A percentile compares a stretch with the other conserved stretches of the same genome.
These are phyloP conservation scores for Ophiocordyceps robertsii DNA, from an alignment of 2,329 filamentous ascomycete species.

Conservation along the genomic window DNA sequence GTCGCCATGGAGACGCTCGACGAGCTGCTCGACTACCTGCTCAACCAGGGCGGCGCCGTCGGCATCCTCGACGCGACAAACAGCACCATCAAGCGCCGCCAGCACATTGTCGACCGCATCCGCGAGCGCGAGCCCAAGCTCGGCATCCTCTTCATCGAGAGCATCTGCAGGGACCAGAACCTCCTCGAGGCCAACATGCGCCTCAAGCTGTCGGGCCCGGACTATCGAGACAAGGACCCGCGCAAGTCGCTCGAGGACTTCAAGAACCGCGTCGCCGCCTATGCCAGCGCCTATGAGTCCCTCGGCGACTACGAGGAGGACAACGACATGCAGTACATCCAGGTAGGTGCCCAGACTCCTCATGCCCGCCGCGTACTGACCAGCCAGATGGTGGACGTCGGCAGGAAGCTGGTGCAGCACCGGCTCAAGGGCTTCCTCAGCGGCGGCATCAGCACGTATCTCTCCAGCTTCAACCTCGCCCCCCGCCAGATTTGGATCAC, in stretches of 20 bases:
- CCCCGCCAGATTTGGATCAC: constrained; percentile 98
- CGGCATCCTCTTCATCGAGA: constrained; percentile 90
- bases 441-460: constrained; percentile 82
- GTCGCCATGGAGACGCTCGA: constrained; percentile 86
- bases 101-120: constrained; percentile 73
- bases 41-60: constrained; percentile 70
- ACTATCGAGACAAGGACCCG: constrained; percentile 92
- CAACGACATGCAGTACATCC: constrained; percentile 85
- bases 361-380: constrained; percentile 11
- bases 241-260: constrained; percentile 76
- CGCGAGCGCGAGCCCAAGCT: constrained; percentile 72
- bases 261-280: constrained; percentile 80
- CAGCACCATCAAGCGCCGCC: constrained; percentile 76
- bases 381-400: constrained; percentile 80
- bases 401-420: constrained; percentile 82
- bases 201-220: constrained; percentile 85
- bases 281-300: constrained; percentile 87
- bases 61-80: constrained; percentile 97
- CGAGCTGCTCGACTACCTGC: constrained; percentile 80
- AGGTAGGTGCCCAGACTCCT: constrained; percentile 27
- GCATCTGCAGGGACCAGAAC: constrained; percentile 73
- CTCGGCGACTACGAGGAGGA: constrained; percentile 85
- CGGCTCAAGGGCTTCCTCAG: constrained; percentile 86
- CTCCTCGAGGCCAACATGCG: constrained; percentile 94
- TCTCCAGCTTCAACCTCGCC: constrained; percentile 92